Conservation (phyloP, 192 early-diverging fungal species). For the Pecoramyces ruminantium region DNA sequence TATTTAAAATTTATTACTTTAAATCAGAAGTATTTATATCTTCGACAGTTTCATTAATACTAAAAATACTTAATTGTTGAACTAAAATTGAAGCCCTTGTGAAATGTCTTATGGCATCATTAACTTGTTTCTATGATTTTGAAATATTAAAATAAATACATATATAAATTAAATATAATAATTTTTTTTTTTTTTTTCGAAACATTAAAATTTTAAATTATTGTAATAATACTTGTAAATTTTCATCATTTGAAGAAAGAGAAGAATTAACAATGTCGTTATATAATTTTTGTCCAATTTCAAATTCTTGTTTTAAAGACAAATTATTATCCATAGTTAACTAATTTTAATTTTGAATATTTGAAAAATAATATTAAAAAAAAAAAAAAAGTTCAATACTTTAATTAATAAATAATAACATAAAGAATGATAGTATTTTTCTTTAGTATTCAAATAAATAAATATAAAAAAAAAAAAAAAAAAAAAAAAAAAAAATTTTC, state of each 20-base stretch:
- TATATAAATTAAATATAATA: too few relatives aligned
- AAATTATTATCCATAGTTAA: background rate
- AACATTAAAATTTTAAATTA: background rate
- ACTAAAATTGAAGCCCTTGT: conserved; percentile 24
- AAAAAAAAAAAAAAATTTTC: too few relatives aligned
- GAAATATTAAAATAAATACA: background rate
- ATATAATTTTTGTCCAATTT: background rate
- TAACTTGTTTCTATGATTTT: conserved; percentile 19
- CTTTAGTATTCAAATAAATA: too few relatives aligned
- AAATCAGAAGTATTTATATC: conserved; percentile 74
- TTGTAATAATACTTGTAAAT: conserved; percentile 9
- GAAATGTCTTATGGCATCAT: conserved; percentile 21
- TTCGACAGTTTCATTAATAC: conserved; percentile 70
- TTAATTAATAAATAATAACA: too few relatives aligned
- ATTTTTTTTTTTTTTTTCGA: too few relatives aligned
- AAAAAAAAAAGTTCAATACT: background rate
- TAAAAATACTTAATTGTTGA: conserved; percentile 53
- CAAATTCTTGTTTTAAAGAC: background rate
- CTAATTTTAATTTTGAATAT: background rate
- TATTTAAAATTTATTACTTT: conserved; percentile 22
- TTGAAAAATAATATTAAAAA: too few relatives aligned
- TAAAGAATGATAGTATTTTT: too few relatives aligned
- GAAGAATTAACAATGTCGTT: conserved; percentile 16
- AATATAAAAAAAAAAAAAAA: too few relatives aligned
- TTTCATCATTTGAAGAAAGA: conserved; percentile 19